Base-by-base conservation (phyloP, 305 asterid genomes). In the Plantago coronopus region DNA sequence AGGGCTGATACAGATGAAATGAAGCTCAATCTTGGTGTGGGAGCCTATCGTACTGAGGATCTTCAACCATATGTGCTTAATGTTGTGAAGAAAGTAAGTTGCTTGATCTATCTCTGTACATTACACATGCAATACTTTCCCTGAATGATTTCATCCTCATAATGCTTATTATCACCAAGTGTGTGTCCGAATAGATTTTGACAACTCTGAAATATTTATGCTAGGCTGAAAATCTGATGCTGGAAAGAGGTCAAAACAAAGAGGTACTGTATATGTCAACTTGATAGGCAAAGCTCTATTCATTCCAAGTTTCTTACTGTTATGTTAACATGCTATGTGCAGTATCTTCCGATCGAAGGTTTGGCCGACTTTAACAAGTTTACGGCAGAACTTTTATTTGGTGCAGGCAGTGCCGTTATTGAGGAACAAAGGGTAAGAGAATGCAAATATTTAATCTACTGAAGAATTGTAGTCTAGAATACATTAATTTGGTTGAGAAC, bases 341-440 rank as follows among this genome's bases (percentile, higher is more conserved):
- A 91, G 98, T 91, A 91, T 75, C 95, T 91, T 70, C 98, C 97
- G 25, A 91, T 91, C 44, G 98, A 89, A 78, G 97, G 98, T 56
- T 80, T 91, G 86, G 94, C 94, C 69, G 91, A 95, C 66, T 89
- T 91, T 76, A 91, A 91, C 85, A 91, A 84, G 77, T 95, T 59
- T 67, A 91, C 98, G 1, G 96, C 96, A 48, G 97, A 89, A 72
- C 73, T 91, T 57, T 74, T 91, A 69, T 81, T 91, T 72, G 98
- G 98, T 59, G 84, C 91, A 45, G 88, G 81, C 53, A 91, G 77
- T 65, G 69, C 78, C 62, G 80, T 91, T 64, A 81, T 86, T 84
- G 78, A 73, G 82, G 81, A 91, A 68, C 86, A 87, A 80, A 76
- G 90, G 68, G 98, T 88, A 83, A 43, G 86, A 22, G 49, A 65